Evolutionary conservation across 352 stramenopile genomes (phyloP).

Genomic region (Thraustochytrium sp.): DNA sequence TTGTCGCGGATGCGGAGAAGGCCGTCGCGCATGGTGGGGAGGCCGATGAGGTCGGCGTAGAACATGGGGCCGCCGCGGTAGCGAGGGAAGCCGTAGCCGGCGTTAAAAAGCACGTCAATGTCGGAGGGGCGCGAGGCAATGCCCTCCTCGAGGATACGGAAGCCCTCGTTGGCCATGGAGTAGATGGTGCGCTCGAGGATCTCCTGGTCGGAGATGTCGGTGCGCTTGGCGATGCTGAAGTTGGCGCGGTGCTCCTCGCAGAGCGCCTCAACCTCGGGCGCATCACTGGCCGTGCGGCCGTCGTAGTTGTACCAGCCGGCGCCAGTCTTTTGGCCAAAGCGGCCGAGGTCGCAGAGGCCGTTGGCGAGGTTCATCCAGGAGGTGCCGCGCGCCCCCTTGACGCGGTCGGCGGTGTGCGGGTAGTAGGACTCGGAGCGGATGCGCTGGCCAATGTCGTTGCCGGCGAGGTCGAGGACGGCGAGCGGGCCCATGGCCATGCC

Average conservation of each 20-base stretch:
- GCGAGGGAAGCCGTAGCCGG: slow-evolving; percentile 34
- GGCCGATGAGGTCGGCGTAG: slow-evolving; percentile 32
- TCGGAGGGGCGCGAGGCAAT: slow-evolving; percentile 43
- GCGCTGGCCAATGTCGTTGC: slow-evolving; percentile 69
- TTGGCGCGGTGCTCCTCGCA: slow-evolving; percentile 56
- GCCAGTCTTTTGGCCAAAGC: slow-evolving; percentile 39
- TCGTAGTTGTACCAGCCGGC: slow-evolving; percentile 41
- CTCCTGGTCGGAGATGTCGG: slow-evolving; percentile 51
- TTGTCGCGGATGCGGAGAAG: neutral
- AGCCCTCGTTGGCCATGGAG: slow-evolving; percentile 45
- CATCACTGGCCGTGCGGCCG: slow-evolving; percentile 50
- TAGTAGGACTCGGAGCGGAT: slow-evolving; percentile 52
- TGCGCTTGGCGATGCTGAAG: slow-evolving; percentile 17
- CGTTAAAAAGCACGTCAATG: slow-evolving; percentile 33
- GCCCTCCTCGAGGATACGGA: slow-evolving; percentile 41
- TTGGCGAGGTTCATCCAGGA: slow-evolving; percentile 37
- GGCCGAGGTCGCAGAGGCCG: slow-evolving; percentile 28
- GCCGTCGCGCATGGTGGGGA: neutral
- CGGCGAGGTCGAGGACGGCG: slow-evolving; percentile 68
- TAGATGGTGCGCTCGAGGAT: slow-evolving; percentile 47
- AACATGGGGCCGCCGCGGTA: slow-evolving; percentile 17
- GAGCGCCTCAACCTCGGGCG: slow-evolving; percentile 55
- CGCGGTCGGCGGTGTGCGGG: slow-evolving; percentile 60
- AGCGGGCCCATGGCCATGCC: slow-evolving; percentile 65
- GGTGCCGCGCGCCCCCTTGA: slow-evolving; percentile 36